These are phyloP conservation scores for Ceratocystis harringtonii DNA, from an alignment of 2,329 filamentous ascomycete genomes.

Conservation along the genomic window DNA sequence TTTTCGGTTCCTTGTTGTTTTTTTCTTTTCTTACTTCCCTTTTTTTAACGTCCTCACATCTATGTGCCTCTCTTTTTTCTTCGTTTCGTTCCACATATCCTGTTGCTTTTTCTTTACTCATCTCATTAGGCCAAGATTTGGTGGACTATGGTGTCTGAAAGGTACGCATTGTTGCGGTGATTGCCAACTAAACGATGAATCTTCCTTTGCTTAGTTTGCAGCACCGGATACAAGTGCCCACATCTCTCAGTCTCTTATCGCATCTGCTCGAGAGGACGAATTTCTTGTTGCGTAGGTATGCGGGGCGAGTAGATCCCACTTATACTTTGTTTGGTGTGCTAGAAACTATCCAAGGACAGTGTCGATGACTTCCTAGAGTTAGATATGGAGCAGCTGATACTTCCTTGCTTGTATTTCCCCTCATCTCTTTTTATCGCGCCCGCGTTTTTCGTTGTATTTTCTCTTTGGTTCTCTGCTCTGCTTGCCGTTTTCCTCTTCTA, in stretches of 20 bases:
- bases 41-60: background rate
- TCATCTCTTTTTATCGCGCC: slow-evolving; percentile 7
- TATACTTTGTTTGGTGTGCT: slow-evolving; percentile 7
- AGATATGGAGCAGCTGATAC: slow-evolving; percentile 8
- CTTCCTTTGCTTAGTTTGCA: background rate
- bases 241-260: background rate
- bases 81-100: background rate
- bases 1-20: background rate
- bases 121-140: background rate
- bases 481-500: background rate
- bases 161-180: background rate
- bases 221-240: background rate
- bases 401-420: slow-evolving; percentile 15
- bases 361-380: slow-evolving; percentile 2
- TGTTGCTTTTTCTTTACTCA: background rate
- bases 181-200: background rate
- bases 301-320: background rate
- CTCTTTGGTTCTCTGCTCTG: background rate
- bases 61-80: background rate
- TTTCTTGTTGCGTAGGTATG: background rate
- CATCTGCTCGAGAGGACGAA: background rate
- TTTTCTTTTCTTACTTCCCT: background rate
- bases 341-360: background rate
- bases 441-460: background rate
- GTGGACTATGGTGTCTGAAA: background rate